Conservation (phyloP, 140 eudicot species). For the Anethum foeniculum region DNA sequence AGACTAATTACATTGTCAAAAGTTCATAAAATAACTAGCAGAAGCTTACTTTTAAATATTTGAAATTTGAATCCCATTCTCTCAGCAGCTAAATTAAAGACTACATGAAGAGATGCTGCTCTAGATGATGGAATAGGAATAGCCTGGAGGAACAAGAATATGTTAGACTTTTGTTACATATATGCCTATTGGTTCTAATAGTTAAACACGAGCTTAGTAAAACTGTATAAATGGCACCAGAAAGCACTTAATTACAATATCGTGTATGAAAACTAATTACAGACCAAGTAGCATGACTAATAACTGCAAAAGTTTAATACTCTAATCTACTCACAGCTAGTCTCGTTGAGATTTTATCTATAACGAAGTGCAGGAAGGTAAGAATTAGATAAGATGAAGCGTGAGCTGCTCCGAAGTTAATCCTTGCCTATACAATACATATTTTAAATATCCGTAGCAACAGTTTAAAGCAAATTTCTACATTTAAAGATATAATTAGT, state of each 20-base stretch:
- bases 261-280: background rate
- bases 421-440: background rate
- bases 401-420: background rate
- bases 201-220: background rate
- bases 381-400: background rate
- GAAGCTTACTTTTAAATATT: slow-evolving; percentile 43
- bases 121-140: slow-evolving; percentile 71
- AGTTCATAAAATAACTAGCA: background rate
- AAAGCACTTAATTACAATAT: background rate
- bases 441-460: background rate
- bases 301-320: background rate
- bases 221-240: background rate
- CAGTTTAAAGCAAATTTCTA: background rate
- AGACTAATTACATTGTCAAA: background rate
- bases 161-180: background rate
- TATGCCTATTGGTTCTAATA: background rate
- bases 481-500: background rate
- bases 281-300: background rate
- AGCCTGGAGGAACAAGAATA: slow-evolving; percentile 37
- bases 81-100: slow-evolving; percentile 85
- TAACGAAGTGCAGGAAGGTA: background rate
- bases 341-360: background rate
- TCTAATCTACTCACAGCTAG: background rate
- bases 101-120: slow-evolving; percentile 58
- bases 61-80: slow-evolving; percentile 76